A percentile compares a stretch with the other conserved stretches of the same genome.
Evolutionary conservation across 1,284 basidiomycete genomes (phyloP).

Genomic region (Ganoderma resinaceum): DNA sequence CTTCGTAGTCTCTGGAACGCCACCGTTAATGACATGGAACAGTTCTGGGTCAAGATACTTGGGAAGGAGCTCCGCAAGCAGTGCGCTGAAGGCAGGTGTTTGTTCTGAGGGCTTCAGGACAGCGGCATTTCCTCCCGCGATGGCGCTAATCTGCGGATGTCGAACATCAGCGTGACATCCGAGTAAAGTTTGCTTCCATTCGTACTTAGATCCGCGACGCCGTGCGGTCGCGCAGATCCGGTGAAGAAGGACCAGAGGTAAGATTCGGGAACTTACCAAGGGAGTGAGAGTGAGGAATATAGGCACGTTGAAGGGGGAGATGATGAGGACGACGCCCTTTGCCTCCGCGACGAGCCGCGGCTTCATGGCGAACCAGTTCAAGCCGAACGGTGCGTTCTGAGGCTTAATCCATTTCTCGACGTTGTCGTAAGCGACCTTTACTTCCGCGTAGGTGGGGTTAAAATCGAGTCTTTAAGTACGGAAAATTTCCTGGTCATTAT

Average conservation of each 20-base stretch:
- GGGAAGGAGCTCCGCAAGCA: constrained; percentile 78
- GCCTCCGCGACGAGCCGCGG: constrained; percentile 76
- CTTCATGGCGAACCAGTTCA: constrained; percentile 60
- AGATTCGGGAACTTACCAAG: constrained; percentile 48
- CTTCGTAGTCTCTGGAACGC: constrained; percentile 76
- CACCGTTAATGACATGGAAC: constrained; percentile 80
- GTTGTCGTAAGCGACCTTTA: constrained; percentile 67
- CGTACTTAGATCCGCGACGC: not conserved
- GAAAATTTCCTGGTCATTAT: not conserved
- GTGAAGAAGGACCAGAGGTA: not conserved
- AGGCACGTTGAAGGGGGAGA: constrained; percentile 60
- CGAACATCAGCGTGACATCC: too few relatives aligned
- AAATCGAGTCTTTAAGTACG: constrained; percentile 59
- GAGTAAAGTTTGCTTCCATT: not conserved
- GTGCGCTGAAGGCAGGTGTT: constrained; percentile 66
- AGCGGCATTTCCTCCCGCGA: constrained; percentile 82
- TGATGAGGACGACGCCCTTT: constrained; percentile 76
- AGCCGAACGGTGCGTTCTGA: constrained; percentile 55
- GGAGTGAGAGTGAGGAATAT: constrained; percentile 59
- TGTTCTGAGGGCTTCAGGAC: constrained; percentile 86
- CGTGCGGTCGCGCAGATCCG: too few relatives aligned
- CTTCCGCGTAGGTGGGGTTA: constrained; percentile 60
- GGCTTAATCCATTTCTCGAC: constrained; percentile 76
- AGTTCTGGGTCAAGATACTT: constrained; percentile 85
- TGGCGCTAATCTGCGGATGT: constrained; percentile 66